Conservation (phyloP, 192 early-diverging fungal species). For the Backusella psychrophila region DNA sequence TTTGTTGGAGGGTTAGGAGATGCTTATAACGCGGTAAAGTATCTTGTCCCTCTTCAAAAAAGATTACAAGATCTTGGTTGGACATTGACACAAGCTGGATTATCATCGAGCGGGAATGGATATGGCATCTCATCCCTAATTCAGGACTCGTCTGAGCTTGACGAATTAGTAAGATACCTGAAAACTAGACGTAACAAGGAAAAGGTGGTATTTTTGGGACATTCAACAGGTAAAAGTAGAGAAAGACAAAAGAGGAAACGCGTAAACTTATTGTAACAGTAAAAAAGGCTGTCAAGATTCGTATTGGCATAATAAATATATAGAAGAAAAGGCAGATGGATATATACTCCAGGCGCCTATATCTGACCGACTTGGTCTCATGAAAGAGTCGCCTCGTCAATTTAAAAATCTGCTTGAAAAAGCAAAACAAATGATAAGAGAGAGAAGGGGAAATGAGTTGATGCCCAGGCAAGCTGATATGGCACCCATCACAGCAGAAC, state of each 20-base stretch:
- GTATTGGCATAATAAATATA: conserved; percentile 30
- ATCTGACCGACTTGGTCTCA: conserved; percentile 40
- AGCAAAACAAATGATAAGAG: conserved; percentile 34
- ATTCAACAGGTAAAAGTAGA: conserved; percentile 35
- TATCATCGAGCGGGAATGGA: conserved; percentile 43
- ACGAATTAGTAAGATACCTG: conserved; percentile 34
- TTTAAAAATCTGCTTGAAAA: conserved; percentile 21
- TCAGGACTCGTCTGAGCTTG: conserved; percentile 37
- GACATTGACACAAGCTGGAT: conserved; percentile 40
- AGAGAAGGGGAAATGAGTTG: conserved; percentile 35
- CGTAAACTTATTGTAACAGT: background rate
- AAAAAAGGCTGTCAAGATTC: conserved; percentile 29
- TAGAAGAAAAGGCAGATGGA: conserved; percentile 21
- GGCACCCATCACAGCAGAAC: conserved; percentile 38
- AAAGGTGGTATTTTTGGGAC: conserved; percentile 42
- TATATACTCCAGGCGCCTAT: conserved; percentile 43
- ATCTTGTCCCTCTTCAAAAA: conserved; percentile 26
- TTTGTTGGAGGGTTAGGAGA: conserved; percentile 42
- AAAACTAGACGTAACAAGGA: conserved; percentile 26
- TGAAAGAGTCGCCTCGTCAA: conserved; percentile 5
- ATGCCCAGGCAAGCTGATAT: conserved; percentile 34
- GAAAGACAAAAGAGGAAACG: background rate
- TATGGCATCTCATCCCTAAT: conserved; percentile 37
- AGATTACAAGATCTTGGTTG: conserved; percentile 18
- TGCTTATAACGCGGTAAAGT: conserved; percentile 42